Evolutionary conservation across 805 yeast genomes (phyloP), one percentile per base, ranked within the genome.

Genomic region (Alloascoidea africana): DNA sequence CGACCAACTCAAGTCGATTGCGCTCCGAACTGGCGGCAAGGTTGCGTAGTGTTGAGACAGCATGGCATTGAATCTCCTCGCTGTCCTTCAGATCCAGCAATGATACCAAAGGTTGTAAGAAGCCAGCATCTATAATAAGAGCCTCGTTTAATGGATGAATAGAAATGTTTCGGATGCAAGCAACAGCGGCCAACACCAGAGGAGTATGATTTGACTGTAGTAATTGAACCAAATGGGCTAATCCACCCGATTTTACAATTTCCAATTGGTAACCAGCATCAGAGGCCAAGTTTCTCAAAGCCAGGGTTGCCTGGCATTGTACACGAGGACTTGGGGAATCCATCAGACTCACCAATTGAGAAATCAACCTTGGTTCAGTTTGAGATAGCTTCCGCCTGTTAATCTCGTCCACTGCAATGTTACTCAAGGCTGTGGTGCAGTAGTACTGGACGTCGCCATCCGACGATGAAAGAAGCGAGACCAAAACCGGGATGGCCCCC

Each of bases 361-460:
- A 65, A 8, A 91, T 96, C 44, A 91, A 68, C 50, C 84, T 79
- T 11, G 96, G 96, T 60, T 91, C 97, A 3, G 95, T 83, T 42
- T 85, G 78, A 2, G 96, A 74, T 47, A 91, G 66, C 51, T 81
- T 82, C 55, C 80, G 81, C 48, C 99, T 72, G 61, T 89, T 91
- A 34, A 70, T 67, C 51, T 86, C 94, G 60, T 91, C 98, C 33
- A 91, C 99, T 3, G 99, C 99, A 48, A 91, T 87, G 54, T 91
- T 91, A 18, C 95, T 83, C 44, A 91, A 65, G 0, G 97, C 97
- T 2, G 99, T 91, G 13, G 98, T 89, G 64, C 98, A 91, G 56
- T 91, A 91, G 56, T 91, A 91, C 60, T 91, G 99, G 33, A 91
- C 97, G 55, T 91, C 98, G 1, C 96, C 82, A 56, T 91, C 99